Conservation (phyloP, 441 rosid species). For the Jatropha multifida region DNA sequence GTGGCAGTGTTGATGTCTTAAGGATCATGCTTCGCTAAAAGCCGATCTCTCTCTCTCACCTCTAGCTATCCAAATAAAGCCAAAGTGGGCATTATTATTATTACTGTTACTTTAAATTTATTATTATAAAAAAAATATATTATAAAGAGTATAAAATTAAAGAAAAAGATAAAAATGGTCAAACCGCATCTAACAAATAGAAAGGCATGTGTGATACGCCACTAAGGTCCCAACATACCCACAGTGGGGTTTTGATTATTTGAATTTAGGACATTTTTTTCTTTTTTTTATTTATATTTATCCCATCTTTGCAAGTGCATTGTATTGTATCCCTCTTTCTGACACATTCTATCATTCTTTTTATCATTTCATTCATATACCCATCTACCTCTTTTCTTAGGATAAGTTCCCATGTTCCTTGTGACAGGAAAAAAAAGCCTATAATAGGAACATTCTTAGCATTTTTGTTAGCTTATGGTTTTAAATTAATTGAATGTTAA, state of each 20-base stretch:
- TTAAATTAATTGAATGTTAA: too few species aligned
- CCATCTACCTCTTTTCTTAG: constrained; percentile 25
- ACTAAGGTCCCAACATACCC: constrained; percentile 60
- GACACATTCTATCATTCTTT: constrained; percentile 57
- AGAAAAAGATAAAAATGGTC: constrained; percentile 19
- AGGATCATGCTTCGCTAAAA: constrained; percentile 56
- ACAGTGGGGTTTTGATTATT: constrained; percentile 14
- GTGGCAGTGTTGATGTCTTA: constrained; percentile 56
- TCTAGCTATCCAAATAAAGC: constrained; percentile 9
- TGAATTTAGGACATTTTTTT: constrained; percentile 21
- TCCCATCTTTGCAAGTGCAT: constrained; percentile 46
- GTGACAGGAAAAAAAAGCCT: constrained; percentile 28
- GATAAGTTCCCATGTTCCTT: constrained; percentile 67
- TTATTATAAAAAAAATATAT: too few species aligned
- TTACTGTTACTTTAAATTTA: not conserved
- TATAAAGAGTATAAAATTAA: not conserved
- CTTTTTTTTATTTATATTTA: not conserved
- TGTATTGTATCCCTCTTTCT: constrained; percentile 39
- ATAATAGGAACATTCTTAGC: constrained; percentile 17
- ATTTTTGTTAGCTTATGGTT: not conserved
- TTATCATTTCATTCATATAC: constrained; percentile 26
- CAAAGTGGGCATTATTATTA: not conserved
- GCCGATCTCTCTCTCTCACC: constrained; percentile 17
- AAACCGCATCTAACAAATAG: constrained; percentile 29
- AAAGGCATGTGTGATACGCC: constrained; percentile 54